Evolutionary conservation across 2,329 filamentous ascomycete genomes (phyloP).

Genomic region (Pseudohalonectria lignicola): DNA sequence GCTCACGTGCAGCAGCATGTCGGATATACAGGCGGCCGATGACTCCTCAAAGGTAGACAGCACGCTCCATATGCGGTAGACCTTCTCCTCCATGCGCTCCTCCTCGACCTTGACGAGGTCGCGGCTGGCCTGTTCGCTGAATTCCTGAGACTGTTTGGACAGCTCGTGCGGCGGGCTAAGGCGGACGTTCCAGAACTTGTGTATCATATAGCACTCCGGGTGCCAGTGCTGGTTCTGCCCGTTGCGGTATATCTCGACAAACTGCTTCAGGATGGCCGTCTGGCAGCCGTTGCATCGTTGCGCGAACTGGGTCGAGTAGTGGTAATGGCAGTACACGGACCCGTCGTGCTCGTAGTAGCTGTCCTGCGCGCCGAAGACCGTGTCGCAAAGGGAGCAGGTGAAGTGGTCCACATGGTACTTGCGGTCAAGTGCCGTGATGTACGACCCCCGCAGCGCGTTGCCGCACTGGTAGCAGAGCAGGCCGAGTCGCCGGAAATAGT

Average conservation of each 20-base stretch:
- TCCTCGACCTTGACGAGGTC: slow-evolving; percentile 73
- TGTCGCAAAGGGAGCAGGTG: slow-evolving; percentile 92
- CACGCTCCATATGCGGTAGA: slow-evolving; percentile 96
- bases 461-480: slow-evolving; percentile 88
- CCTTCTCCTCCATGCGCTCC: slow-evolving; percentile 93
- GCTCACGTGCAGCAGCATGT: slow-evolving; percentile 97
- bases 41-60: slow-evolving; percentile 96
- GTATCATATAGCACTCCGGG: slow-evolving; percentile 99
- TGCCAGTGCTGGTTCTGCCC: slow-evolving; percentile 99
- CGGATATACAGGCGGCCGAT: slow-evolving; percentile 93
- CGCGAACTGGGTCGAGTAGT: slow-evolving; percentile 96
- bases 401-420: slow-evolving; percentile 99
- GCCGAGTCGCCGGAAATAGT: slow-evolving; percentile 90
- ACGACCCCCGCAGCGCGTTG: slow-evolving; percentile 85
- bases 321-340: slow-evolving; percentile 95
- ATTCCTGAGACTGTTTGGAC: slow-evolving; percentile 24
- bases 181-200: slow-evolving; percentile 99
- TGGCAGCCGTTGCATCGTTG: slow-evolving; percentile 95
- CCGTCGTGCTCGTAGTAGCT: slow-evolving; percentile 98
- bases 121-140: slow-evolving; percentile 50
- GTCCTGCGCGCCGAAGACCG: slow-evolving; percentile 95
- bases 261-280: slow-evolving; percentile 95
- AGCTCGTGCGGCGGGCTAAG: slow-evolving; percentile 44
- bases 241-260: slow-evolving; percentile 97
- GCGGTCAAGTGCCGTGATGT: slow-evolving; percentile 92